Base-by-base conservation (phyloP, 2,329 filamentous ascomycete genomes). In the Gaeumannomyces tritici region DNA sequence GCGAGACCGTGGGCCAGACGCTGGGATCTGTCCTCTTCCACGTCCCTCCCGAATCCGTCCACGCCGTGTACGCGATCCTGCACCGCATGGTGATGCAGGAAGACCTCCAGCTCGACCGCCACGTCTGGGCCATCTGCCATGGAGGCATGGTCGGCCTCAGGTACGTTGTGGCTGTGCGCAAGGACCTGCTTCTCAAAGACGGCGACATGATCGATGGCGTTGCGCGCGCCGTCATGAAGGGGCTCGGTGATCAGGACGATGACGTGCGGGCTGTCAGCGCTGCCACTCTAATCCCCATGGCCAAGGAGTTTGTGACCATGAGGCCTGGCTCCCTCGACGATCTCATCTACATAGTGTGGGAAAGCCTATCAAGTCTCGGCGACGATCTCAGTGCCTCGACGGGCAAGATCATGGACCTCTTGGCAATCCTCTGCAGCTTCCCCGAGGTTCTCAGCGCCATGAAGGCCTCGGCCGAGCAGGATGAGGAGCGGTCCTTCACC, bases 381-480 rank as follows among this genome's bases (percentile, higher is more conserved):
- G 95, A 99, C 72, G 95, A 99, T 71, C 81, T 99, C 24, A 98
- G 93, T 73, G 95, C 95, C 4, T 98, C 95, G 73, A 99, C 96
- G 12, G 95, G 95, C 59, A 96, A 92, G 63, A 96, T 99, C 62
- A 99, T 99, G 96, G 96, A 99, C 73, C 83, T 99, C 55, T 82
- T 99, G 24, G 95, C 96, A 18, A 98, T 95, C 64, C 85, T 99
- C 2, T 99, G 95, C 77, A 89, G 92, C 66, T 99, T 97, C 77
- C 90, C 90, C 0, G 86, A 96, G 76, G 93, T 98, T 9, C 78
- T 99, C 35, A 87, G 93, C 64, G 90, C 93, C 18, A 99, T 99
- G 95, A 96, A 96, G 75, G 79, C 80, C 33, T 96, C 96, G 62
- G 93, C 93, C 9, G 85, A 86, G 9, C 82, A 89, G 69, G 90